Conservation (phyloP, 2,329 filamentous ascomycete species). For the Emergomyces orientalis region DNA sequence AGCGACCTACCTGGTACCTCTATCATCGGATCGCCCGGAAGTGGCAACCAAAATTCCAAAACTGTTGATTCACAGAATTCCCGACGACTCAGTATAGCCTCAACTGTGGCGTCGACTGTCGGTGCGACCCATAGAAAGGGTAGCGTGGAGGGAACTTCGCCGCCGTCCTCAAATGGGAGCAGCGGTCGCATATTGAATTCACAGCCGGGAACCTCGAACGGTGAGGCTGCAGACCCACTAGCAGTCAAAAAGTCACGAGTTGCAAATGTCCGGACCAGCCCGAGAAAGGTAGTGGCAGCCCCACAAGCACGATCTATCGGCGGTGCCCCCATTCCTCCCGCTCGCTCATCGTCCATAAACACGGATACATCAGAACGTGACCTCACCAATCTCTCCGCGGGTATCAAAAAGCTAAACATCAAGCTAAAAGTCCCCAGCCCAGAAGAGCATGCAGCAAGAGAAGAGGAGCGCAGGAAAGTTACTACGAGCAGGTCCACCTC, state of each 20-base stretch:
- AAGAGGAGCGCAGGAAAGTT: slow-evolving; percentile 37
- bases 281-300: slow-evolving; percentile 34
- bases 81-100: slow-evolving; percentile 25
- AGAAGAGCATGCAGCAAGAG: slow-evolving; percentile 48
- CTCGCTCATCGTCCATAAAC: slow-evolving; percentile 11
- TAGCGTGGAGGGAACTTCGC: neutral
- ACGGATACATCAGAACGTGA: slow-evolving; percentile 26
- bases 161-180: slow-evolving; percentile 2
- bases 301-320: slow-evolving; percentile 16
- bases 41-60: slow-evolving; percentile 13
- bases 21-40: slow-evolving; percentile 18
- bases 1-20: slow-evolving; percentile 36
- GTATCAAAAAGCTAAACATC: slow-evolving; percentile 46
- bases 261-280: slow-evolving; percentile 29
- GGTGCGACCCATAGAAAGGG: slow-evolving; percentile 6
- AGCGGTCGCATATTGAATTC: slow-evolving; percentile 6
- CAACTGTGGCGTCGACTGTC: slow-evolving; percentile 19
- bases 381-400: slow-evolving; percentile 44
- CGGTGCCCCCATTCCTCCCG: neutral
- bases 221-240: slow-evolving; percentile 30
- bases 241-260: slow-evolving; percentile 51
- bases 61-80: slow-evolving; percentile 12
- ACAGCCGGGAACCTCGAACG: slow-evolving; percentile 16
- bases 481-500: slow-evolving; percentile 12
- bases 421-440: slow-evolving; percentile 50